Conservation (phyloP, 139 green algal species). For the Chlamydomonas applanata region DNA sequence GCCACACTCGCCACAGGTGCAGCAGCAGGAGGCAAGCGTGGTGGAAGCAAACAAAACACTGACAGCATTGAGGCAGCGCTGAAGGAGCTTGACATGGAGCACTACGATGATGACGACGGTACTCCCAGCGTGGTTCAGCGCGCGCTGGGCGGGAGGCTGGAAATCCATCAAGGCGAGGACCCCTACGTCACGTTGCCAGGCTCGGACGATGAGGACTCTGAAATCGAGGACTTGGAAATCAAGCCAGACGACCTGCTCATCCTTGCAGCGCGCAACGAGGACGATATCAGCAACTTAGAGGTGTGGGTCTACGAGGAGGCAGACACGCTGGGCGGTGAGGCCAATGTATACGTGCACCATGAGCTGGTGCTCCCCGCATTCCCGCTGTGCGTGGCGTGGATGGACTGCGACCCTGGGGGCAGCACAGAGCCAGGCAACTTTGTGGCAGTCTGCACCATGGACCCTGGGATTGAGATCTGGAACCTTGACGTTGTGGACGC, state of each 20-base stretch:
- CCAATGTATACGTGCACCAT: conserved; percentile 95
- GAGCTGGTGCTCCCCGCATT: conserved; percentile 94
- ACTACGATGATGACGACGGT: conserved; percentile 86
- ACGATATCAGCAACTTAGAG: conserved; percentile 91
- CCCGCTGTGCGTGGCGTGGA: conserved; percentile 86
- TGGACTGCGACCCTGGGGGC: conserved; percentile 67
- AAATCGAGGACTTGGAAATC: conserved; percentile 71
- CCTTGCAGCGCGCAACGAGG: conserved; percentile 86
- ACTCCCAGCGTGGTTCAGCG: conserved; percentile 21
- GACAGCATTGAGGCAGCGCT: conserved; percentile 43
- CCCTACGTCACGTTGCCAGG: conserved; percentile 61
- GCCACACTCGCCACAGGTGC: conserved; percentile 22
- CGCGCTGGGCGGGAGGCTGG: conserved; percentile 22
- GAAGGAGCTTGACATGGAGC: conserved; percentile 94
- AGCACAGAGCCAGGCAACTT: conserved; percentile 60
- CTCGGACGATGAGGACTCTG: conserved; percentile 54
- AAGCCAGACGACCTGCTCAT: conserved; percentile 84
- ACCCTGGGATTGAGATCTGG: conserved; percentile 96
- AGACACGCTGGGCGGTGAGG: conserved; percentile 47
- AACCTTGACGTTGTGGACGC: conserved; percentile 87
- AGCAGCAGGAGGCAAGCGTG: not conserved
- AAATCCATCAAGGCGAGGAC: conserved; percentile 59
- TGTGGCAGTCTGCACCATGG: conserved; percentile 85
- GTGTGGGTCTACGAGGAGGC: conserved; percentile 95
- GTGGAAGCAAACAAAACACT: not conserved